Conservation (phyloP, 2,329 filamentous ascomycete species). For the Phaeosphaeriaceae sp. region DNA sequence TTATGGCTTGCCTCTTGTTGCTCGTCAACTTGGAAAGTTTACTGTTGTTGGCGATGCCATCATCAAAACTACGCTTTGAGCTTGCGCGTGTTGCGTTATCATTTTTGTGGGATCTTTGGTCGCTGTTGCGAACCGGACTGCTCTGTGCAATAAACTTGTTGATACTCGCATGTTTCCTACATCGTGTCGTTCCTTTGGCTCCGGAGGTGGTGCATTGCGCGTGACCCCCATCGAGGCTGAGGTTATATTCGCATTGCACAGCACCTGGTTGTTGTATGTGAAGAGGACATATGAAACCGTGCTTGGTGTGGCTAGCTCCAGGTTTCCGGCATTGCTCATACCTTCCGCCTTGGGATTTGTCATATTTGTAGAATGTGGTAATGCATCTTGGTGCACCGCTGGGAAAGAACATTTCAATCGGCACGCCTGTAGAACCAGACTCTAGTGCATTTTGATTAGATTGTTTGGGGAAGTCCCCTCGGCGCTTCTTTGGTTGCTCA, state of each 20-base stretch:
- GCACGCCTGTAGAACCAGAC: not conserved
- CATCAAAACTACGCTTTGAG: not conserved
- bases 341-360: not conserved
- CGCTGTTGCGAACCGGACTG: not conserved
- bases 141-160: not conserved
- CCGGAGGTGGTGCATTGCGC: not conserved
- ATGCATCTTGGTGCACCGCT: constrained; percentile 12
- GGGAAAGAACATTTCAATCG: constrained; percentile 1
- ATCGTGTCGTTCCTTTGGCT: not conserved
- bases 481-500: too few species aligned
- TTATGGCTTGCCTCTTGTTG: too few species aligned
- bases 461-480: too few species aligned
- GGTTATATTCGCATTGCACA: constrained; percentile 5
- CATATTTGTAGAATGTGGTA: constrained; percentile 7
- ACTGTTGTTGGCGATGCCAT: not conserved
- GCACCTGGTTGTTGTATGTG: constrained; percentile 3
- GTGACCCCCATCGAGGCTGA: not conserved
- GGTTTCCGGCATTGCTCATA: constrained; percentile 12
- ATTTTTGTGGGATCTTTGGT: not conserved
- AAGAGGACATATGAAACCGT: constrained; percentile 3
- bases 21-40: too few species aligned
- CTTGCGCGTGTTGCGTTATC: not conserved
- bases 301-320: constrained; percentile 1
- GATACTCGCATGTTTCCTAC: not conserved
- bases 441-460: too few species aligned